phyloP scores from a whole-genome alignment of 192 early-diverging fungal genomes.

The Linnemannia schmuckeri region DNA sequence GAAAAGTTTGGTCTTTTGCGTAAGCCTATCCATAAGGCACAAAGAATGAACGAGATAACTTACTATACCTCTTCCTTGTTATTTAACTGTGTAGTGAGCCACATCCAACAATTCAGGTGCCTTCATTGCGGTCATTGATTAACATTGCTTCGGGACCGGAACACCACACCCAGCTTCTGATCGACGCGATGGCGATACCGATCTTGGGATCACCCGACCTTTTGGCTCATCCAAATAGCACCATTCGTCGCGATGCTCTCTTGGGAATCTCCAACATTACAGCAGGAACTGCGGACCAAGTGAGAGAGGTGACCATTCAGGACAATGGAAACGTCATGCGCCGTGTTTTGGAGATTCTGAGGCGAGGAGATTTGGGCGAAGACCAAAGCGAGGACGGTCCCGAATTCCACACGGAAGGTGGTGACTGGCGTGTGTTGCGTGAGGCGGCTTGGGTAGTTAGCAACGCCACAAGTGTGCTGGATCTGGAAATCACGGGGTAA shows the following conservation, averaged over 20 bases:
- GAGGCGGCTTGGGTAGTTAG: slow-evolving; percentile 55
- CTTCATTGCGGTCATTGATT: slow-evolving; percentile 46
- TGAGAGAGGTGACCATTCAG: slow-evolving; percentile 53
- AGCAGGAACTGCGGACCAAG: slow-evolving; percentile 53
- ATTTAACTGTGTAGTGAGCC: slow-evolving; percentile 20
- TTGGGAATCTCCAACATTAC: slow-evolving; percentile 55
- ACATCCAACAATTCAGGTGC: slow-evolving; percentile 53
- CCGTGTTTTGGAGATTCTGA: slow-evolving; percentile 35
- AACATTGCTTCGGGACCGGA: slow-evolving; percentile 56
- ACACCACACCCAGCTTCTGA: slow-evolving; percentile 52
- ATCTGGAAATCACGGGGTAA: slow-evolving; percentile 55
- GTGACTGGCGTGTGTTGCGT: slow-evolving; percentile 51
- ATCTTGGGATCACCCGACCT: slow-evolving; percentile 40
- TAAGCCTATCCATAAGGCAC: too few relatives aligned
- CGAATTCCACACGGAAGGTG: slow-evolving; percentile 36
- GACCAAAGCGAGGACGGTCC: slow-evolving; percentile 18
- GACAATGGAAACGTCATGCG: slow-evolving; percentile 53
- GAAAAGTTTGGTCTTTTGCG: background rate
- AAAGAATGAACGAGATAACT: background rate
- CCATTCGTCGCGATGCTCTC: slow-evolving; percentile 47
- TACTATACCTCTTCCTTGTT: background rate
- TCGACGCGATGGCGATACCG: slow-evolving; percentile 52
- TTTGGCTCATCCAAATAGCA: slow-evolving; percentile 41
- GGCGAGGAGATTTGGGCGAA: slow-evolving; percentile 43
- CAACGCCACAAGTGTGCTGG: slow-evolving; percentile 54